Percentiles rank a stretch among this genome's conserved stretches.
Conservation (phyloP, 441 rosid genomes). For the Erodium moschatum region DNA sequence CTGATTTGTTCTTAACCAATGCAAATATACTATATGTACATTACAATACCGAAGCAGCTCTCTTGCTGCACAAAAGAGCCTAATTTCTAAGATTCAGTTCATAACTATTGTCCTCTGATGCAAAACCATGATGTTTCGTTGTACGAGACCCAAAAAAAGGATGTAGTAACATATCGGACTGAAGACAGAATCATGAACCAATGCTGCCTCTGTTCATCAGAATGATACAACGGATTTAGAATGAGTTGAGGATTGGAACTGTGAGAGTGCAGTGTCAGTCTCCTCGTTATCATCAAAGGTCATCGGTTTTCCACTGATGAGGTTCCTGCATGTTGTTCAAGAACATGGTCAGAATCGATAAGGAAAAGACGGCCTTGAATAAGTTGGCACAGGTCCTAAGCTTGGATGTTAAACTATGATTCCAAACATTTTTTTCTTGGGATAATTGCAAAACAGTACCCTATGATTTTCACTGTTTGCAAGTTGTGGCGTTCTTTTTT, state of each 20-base stretch:
- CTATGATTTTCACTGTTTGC: too few relatives aligned
- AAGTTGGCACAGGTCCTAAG: not conserved
- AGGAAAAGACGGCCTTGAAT: not conserved
- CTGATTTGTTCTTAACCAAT: not conserved
- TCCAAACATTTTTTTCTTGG: not conserved
- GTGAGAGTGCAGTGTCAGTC: conserved; percentile 53
- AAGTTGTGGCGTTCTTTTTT: too few relatives aligned
- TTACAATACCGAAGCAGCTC: not conserved
- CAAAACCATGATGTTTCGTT: too few relatives aligned
- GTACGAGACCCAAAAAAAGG: not conserved
- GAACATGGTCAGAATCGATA: not conserved
- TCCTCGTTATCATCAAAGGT: conserved; percentile 44
- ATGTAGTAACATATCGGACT: not conserved
- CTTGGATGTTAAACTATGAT: not conserved
- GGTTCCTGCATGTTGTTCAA: conserved; percentile 34
- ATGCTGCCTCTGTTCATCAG: not conserved
- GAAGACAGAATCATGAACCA: not conserved
- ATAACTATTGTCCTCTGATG: too few relatives aligned
- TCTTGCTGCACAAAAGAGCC: not conserved
- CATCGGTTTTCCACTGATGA: conserved; percentile 23
- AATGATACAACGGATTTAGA: not conserved
- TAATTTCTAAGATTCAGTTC: not conserved
- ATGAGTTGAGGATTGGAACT: conserved; percentile 30
- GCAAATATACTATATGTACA: not conserved
- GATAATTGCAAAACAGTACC: too few relatives aligned